Base-by-base conservation (phyloP, 805 yeast species). In the Clavispora santaluciae region DNA sequence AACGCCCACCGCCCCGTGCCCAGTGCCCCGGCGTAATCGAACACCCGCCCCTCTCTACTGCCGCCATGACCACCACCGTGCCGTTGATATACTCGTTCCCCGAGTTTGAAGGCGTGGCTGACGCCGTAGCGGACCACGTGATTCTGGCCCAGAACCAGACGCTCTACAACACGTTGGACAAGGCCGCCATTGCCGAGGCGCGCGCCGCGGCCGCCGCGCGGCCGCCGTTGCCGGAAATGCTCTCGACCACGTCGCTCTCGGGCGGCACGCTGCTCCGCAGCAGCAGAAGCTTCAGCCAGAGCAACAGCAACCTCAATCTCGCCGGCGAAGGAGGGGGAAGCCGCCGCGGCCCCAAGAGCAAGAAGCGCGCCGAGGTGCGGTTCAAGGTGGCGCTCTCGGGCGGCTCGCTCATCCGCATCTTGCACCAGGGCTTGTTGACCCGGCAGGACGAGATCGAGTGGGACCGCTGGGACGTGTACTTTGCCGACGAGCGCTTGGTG, bases 111-210 rank as follows among this genome's bases (percentile, higher is more conserved):
- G 93, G 86, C 13, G 96, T 91, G 23, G 97, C 98, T 2, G 95
- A 86, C 40, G 98, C 98, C 18, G 95, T 91, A 22, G 97, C 97
- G 1, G 96, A 93, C 63, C 95, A 90, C 62, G 83, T 91, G 36
- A 79, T 89, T 25, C 78, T 86, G 22, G 95, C 95, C 10, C 98
- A 93, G 65, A 86, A 90, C 56, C 64, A 75, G 46, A 77, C 89
- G 8, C 65, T 85, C 28, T 76, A 70, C 54, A 60, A 64, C 44
- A 65, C 73, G 2, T 51, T 64, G 44, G 73, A 70, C 46, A 53
- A 46, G 22, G 50, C 54, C 13, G 61, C 61, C 47, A 66, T 68
- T 28, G 59, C 51, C 29, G 41, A 51, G n/a, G 47, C 61, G 42
- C 61, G 64, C 54, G 60, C 59, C 33, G 60, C 59, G 35, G 48